Percentiles rank a stretch among this genome's conserved stretches.
These are phyloP conservation scores for Hapsidospora chrysogenum DNA, from an alignment of 495 filamentous ascomycete genomes.

Conservation along the genomic window DNA sequence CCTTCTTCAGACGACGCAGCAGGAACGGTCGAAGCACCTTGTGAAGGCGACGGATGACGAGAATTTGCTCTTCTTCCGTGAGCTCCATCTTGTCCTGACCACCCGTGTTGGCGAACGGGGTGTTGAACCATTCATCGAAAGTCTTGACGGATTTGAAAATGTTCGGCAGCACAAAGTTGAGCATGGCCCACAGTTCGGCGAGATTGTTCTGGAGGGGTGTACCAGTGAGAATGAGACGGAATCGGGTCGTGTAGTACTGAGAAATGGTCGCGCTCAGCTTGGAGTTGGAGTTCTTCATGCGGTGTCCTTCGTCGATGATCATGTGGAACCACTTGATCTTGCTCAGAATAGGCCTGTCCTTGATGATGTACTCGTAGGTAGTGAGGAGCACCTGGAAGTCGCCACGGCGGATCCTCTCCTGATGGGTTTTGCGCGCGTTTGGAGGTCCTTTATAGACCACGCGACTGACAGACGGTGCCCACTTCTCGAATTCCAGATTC, in stretches of 20 bases:
- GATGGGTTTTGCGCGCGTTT: slow-evolving; percentile 71
- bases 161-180: slow-evolving; percentile 94
- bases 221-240: slow-evolving; percentile 91
- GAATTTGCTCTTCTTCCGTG: slow-evolving; percentile 96
- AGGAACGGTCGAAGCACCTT: slow-evolving; percentile 96
- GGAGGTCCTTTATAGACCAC: slow-evolving; percentile 97
- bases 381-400: slow-evolving; percentile 92
- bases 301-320: slow-evolving; percentile 98
- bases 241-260: slow-evolving; percentile 84
- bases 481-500: slow-evolving; percentile 98
- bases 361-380: slow-evolving; percentile 99
- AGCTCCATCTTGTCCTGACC: slow-evolving; percentile 97
- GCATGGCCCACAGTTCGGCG: slow-evolving; percentile 86
- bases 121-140: slow-evolving; percentile 99
- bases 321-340: slow-evolving; percentile 99
- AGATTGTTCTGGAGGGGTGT: slow-evolving; percentile 96
- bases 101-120: slow-evolving; percentile 95
- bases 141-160: slow-evolving; percentile 99
- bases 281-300: slow-evolving; percentile 98
- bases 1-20: slow-evolving; percentile 94
- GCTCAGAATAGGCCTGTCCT: slow-evolving; percentile 81
- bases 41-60: slow-evolving; percentile 94
- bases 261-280: slow-evolving; percentile 92
- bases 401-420: slow-evolving; percentile 84
- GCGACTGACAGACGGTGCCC: slow-evolving; percentile 72